Conservation (phyloP, 148 eudicot genomes). For the Polygonum aviculare region DNA sequence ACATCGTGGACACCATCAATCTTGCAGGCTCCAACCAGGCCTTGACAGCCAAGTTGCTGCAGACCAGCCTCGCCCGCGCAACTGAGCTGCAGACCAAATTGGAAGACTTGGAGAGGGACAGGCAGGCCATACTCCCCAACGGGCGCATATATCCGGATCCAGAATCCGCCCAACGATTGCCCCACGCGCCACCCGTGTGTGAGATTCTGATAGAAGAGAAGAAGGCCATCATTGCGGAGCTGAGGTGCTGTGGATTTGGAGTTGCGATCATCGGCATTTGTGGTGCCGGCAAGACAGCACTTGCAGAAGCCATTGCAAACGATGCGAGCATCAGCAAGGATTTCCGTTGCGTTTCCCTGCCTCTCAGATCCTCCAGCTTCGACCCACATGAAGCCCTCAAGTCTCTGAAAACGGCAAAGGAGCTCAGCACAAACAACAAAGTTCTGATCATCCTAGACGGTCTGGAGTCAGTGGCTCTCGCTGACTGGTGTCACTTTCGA, state of each 20-base stretch:
- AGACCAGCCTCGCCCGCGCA: background rate
- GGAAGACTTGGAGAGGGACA: background rate
- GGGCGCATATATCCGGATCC: background rate
- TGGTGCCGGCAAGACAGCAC: background rate
- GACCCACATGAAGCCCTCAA: background rate
- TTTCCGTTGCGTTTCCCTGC: background rate
- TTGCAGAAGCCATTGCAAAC: background rate
- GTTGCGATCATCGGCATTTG: background rate
- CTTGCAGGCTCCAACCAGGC: background rate
- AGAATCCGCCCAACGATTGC: background rate
- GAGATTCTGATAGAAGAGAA: background rate
- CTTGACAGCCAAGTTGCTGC: background rate
- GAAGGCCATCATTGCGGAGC: background rate
- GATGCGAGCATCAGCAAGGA: background rate
- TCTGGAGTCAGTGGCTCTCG: background rate
- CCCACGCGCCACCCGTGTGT: background rate
- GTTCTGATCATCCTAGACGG: background rate
- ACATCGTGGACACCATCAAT: background rate
- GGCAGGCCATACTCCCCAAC: background rate
- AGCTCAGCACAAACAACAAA: background rate
- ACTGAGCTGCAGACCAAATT: background rate
- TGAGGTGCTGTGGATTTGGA: background rate
- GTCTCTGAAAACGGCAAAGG: too few relatives aligned
- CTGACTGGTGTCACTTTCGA: background rate
- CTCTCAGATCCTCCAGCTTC: background rate